Evolutionary conservation across 2,329 filamentous ascomycete species (phyloP), one percentile per base, ranked within the genome.

Genomic region (Cytospora piceicola): DNA sequence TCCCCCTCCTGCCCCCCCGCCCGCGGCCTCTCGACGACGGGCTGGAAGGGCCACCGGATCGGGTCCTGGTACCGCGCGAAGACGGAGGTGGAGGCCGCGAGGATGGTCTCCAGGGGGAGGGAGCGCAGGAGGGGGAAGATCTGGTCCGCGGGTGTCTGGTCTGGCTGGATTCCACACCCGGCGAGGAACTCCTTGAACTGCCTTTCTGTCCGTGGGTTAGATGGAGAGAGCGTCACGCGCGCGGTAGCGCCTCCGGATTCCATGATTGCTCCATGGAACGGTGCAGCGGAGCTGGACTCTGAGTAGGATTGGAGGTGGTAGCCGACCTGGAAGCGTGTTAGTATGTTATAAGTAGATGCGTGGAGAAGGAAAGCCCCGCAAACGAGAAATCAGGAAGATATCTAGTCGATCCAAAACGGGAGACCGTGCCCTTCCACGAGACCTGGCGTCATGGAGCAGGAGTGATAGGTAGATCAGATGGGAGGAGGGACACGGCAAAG

Each of bases 31-130:
- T 90, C 88, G 64, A 92, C 84, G 42, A 88, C 85, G 9, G 89
- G 89, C 71, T 91, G 90, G 77, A 91, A 92, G 0, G 90, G 80
- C 85, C 85, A 88, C 32, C 80, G 79, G 11, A 87, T 76, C 9
- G 76, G 77, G 4, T 72, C 69, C n/a, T 75, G 73, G 71, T 82
- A 81, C 55, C 73, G 74, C 12, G 74, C 69, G 77, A 80, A 87
- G 34, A 86, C 77, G 7, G 63, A 53, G 56, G 77, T 73, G 8
- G 79, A 80, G 14, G 84, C 84, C 1, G 67, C 61, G 30, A 78
- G 71, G 32, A 86, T 71, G 6, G 69, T 73, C 0, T 69, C 58
- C 2, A 79, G 71, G 3, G 81, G 76, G 9, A 84, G 69, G 73
- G 75, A 70, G 60, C 81, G 80, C 17, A 92, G 80, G 27, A 76